Conservation (phyloP, 2,329 filamentous ascomycete species). For the Fusarium sp. region DNA sequence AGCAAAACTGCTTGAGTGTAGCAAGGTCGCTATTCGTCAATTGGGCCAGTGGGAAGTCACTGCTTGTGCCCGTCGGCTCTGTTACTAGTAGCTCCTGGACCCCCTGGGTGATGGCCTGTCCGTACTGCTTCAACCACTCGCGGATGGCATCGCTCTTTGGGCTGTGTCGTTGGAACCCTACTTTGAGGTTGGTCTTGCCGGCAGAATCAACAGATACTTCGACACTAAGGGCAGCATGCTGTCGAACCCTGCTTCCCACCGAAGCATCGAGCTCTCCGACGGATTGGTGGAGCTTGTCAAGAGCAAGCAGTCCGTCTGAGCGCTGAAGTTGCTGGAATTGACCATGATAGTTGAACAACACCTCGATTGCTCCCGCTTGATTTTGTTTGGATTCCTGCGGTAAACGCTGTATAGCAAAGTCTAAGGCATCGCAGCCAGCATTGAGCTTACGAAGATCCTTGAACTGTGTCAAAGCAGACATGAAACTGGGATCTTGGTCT, state of each 20-base stretch:
- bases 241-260: not conserved
- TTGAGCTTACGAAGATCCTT: not conserved
- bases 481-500: accelerated
- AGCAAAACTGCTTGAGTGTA: not conserved
- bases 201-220: not conserved
- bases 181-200: not conserved
- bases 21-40: not conserved
- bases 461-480: not conserved
- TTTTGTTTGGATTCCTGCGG: no score
- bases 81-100: not conserved
- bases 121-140: not conserved
- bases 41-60: not conserved
- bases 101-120: accelerated
- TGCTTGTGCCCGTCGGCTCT: not conserved
- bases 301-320: not conserved
- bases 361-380: not conserved
- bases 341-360: not conserved
- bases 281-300: slow-evolving; percentile 1
- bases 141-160: not conserved
- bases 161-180: not conserved
- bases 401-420: not conserved
- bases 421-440: not conserved
- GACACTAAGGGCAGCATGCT: slow-evolving; percentile 1
- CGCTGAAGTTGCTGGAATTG: slow-evolving; percentile 7
- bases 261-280: not conserved